Evolutionary conservation across 768 basidiomycete species (phyloP).

Genomic region (Cyclocybe aegerita): DNA sequence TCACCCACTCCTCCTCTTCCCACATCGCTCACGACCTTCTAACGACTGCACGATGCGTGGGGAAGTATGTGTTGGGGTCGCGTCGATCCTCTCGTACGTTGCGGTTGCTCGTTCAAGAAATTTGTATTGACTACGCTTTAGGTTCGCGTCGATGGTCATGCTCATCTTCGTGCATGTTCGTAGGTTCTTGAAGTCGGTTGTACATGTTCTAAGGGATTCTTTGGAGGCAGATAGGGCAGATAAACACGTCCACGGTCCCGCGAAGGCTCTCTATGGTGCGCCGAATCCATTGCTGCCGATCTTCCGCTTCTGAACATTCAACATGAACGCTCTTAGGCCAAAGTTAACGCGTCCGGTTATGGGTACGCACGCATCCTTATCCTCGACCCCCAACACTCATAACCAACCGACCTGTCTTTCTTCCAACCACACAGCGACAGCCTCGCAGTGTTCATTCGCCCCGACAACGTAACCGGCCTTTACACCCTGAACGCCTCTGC

Average conservation of each 20-base stretch:
- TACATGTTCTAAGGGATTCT: constrained; percentile 16
- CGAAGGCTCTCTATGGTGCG: constrained; percentile 72
- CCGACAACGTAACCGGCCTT: constrained; percentile 47
- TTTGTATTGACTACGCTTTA: constrained; percentile 21
- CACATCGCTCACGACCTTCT: too few relatives aligned
- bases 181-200: constrained; percentile 9
- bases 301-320: constrained; percentile 1
- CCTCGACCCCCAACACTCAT: not conserved
- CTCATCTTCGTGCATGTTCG: constrained; percentile 79
- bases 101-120: constrained; percentile 9
- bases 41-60: constrained; percentile 51
- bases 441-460: constrained; percentile 48
- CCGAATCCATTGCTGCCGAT: constrained; percentile 1
- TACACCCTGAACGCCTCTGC: constrained; percentile 67
- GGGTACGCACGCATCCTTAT: constrained; percentile 44
- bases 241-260: constrained; percentile 72
- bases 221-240: constrained; percentile 68
- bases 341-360: constrained; percentile 68
- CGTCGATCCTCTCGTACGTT: constrained; percentile 70
- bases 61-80: constrained; percentile 73
- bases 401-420: not conserved
- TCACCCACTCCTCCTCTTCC: too few relatives aligned
- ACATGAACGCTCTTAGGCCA: constrained; percentile 41
- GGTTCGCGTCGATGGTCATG: constrained; percentile 53
- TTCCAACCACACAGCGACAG: constrained; percentile 28